Evolutionary conservation across 805 yeast genomes (phyloP).

Genomic region (Zygosaccharomyces rouxii): DNA sequence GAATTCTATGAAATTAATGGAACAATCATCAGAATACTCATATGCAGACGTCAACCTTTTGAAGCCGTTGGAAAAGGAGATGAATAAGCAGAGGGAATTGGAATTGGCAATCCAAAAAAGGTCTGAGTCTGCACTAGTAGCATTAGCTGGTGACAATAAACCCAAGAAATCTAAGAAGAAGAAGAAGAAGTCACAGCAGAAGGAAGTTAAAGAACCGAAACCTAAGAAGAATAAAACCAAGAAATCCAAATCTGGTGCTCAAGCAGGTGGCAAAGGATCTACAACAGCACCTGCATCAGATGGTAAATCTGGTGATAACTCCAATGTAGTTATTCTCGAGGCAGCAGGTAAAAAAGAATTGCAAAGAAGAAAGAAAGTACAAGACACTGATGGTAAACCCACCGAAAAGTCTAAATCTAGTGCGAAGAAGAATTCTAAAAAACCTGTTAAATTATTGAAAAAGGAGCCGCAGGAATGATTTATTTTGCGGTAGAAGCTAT

Average conservation of each 20-base stretch:
- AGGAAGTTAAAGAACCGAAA: constrained; percentile 3
- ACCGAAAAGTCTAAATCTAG: constrained; percentile 14
- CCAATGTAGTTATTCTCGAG: constrained; percentile 30
- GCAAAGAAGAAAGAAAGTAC: constrained; percentile 25
- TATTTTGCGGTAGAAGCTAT: neutral
- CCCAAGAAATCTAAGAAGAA: constrained; percentile 19
- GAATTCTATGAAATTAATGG: constrained; percentile 25
- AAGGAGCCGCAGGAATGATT: constrained; percentile 7
- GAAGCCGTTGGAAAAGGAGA: constrained; percentile 27
- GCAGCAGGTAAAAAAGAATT: constrained; percentile 33
- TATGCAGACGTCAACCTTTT: constrained; percentile 29
- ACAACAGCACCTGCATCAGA: neutral
- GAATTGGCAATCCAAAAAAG: constrained; percentile 19
- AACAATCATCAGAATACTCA: constrained; percentile 20
- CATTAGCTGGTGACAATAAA: constrained; percentile 26
- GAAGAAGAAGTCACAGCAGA: constrained; percentile 19
- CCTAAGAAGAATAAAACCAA: constrained; percentile 4
- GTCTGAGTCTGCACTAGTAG: constrained; percentile 25
- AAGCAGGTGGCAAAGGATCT: neutral
- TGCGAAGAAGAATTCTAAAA: neutral
- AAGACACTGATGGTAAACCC: constrained; percentile 6
- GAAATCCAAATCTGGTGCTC: neutral
- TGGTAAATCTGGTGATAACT: constrained; percentile 9
- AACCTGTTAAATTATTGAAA: constrained; percentile 5
- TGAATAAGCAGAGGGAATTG: constrained; percentile 20